Percentiles rank a stretch among this genome's conserved stretches.
Evolutionary conservation across 2,329 filamentous ascomycete genomes (phyloP).

Genomic region (Aspergillus costaricaensis): DNA sequence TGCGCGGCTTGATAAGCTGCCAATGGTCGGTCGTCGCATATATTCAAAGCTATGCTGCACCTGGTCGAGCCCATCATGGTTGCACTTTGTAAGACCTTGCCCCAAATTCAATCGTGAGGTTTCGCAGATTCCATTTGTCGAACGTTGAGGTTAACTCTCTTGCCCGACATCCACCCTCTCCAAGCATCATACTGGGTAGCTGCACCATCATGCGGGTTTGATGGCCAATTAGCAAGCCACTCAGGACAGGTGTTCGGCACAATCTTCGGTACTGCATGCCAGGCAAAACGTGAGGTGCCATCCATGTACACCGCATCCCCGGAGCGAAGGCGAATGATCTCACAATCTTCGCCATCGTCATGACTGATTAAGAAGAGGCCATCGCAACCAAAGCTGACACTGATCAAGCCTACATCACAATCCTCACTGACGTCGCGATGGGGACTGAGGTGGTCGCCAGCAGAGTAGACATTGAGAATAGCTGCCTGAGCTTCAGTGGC

Average conservation of each 20-base stretch:
- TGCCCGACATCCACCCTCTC: slow-evolving; percentile 84
- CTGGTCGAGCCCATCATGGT: background rate
- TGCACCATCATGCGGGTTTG: slow-evolving; percentile 42
- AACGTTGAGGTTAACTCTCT: slow-evolving; percentile 90
- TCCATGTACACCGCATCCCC: slow-evolving; percentile 93
- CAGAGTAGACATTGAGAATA: slow-evolving; percentile 90
- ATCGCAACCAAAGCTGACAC: slow-evolving; percentile 87
- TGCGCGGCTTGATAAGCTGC: background rate
- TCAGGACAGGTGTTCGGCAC: slow-evolving; percentile 75
- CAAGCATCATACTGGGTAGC: slow-evolving; percentile 62
- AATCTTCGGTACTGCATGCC: slow-evolving; percentile 93
- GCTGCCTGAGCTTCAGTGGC: slow-evolving; percentile 80
- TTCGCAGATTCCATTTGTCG: slow-evolving; percentile 67
- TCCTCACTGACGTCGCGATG: slow-evolving; percentile 93
- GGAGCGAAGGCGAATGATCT: slow-evolving; percentile 67
- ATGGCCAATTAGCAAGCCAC: slow-evolving; percentile 75
- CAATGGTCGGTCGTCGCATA: background rate
- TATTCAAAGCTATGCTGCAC: background rate
- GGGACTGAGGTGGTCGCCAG: slow-evolving; percentile 86
- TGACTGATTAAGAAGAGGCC: slow-evolving; percentile 83
- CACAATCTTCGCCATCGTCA: slow-evolving; percentile 49
- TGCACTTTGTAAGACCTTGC: background rate
- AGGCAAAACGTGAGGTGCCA: slow-evolving; percentile 77
- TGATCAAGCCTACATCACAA: slow-evolving; percentile 75
- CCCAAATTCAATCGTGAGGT: background rate